Conservation (phyloP, 2,329 filamentous ascomycete genomes). For the Fusarium armeniacum region DNA sequence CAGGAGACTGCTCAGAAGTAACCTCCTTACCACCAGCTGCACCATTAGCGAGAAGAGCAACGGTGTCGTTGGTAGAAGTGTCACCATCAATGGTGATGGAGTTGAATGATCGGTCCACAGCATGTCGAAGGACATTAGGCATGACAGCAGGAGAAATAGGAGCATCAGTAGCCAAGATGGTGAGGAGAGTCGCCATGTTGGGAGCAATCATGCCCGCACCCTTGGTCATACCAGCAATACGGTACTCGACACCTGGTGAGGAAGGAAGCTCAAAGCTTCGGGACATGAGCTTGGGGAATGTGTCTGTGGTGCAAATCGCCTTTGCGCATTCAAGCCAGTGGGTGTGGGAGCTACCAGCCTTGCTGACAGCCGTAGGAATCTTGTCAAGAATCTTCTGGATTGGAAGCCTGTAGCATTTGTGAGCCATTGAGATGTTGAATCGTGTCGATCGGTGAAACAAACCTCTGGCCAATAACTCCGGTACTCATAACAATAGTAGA, state of each 20-base stretch:
- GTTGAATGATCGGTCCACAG: constrained; percentile 91
- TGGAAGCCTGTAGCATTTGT: constrained; percentile 72
- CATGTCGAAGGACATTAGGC: constrained; percentile 76
- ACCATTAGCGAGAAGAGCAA: constrained; percentile 95
- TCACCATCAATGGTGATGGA: constrained; percentile 97
- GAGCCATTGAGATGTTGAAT: constrained; percentile 15
- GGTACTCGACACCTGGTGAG: constrained; percentile 80
- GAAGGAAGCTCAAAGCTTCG: constrained; percentile 87
- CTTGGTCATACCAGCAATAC: constrained; percentile 95
- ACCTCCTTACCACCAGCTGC: constrained; percentile 82
- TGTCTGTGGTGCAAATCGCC: constrained; percentile 98
- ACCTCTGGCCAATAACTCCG: constrained; percentile 95
- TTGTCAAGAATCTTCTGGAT: constrained; percentile 90
- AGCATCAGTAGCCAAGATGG: constrained; percentile 91
- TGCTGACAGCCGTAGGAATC: constrained; percentile 81
- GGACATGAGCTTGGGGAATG: constrained; percentile 95
- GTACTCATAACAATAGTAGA: constrained; percentile 97
- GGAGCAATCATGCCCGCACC: constrained; percentile 99
- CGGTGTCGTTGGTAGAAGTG: constrained; percentile 96
- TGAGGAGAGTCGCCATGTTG: constrained; percentile 97
- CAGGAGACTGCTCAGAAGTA: constrained; percentile 65
- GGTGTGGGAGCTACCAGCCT: constrained; percentile 80
- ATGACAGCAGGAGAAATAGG: constrained; percentile 79
- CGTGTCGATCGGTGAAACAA: constrained; percentile 42
- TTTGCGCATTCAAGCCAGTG: constrained; percentile 89